These are phyloP conservation scores for Pseudogymnoascus destructans DNA, from an alignment of 2,329 filamentous ascomycete genomes.

Conservation along the genomic window DNA sequence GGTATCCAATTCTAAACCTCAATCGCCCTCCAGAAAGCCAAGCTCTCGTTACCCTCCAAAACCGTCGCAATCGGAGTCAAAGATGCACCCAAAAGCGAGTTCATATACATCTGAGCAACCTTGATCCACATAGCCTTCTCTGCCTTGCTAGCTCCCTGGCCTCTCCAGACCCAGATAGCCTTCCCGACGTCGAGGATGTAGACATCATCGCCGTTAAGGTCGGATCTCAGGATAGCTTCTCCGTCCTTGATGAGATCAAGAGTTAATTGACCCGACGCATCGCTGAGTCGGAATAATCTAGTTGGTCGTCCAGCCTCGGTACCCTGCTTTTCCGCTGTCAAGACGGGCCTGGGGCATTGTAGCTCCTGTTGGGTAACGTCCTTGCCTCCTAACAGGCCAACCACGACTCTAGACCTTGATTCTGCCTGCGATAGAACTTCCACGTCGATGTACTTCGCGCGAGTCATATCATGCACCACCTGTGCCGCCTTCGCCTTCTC, in stretches of 20 bases:
- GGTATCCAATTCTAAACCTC: conserved; percentile 15
- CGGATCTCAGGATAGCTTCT: conserved; percentile 30
- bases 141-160: conserved; percentile 39
- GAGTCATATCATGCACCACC: conserved; percentile 50
- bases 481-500: conserved; percentile 56
- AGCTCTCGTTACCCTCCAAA: conserved; percentile 41
- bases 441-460: conserved; percentile 50
- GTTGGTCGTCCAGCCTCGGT: conserved; percentile 14
- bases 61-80: conserved; percentile 44
- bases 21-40: conserved; percentile 35
- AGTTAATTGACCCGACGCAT: conserved; percentile 41
- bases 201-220: conserved; percentile 46
- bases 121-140: conserved; percentile 50
- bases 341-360: conserved; percentile 31
- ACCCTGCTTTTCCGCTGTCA: conserved; percentile 14
- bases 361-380: conserved; percentile 32
- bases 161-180: conserved; percentile 55
- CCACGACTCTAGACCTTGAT: conserved; percentile 38
- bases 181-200: conserved; percentile 49
- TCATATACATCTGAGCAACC: conserved; percentile 43
- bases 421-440: conserved; percentile 52
- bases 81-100: conserved; percentile 30
- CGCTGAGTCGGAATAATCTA: conserved; percentile 49
- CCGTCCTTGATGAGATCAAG: conserved; percentile 48
- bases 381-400: conserved; percentile 42